A percentile compares a stretch with the other conserved stretches of the same genome.
Conservation (phyloP, 225 moss, liverwort and hornwort genomes). For the Physcomitrellopsis africana region DNA sequence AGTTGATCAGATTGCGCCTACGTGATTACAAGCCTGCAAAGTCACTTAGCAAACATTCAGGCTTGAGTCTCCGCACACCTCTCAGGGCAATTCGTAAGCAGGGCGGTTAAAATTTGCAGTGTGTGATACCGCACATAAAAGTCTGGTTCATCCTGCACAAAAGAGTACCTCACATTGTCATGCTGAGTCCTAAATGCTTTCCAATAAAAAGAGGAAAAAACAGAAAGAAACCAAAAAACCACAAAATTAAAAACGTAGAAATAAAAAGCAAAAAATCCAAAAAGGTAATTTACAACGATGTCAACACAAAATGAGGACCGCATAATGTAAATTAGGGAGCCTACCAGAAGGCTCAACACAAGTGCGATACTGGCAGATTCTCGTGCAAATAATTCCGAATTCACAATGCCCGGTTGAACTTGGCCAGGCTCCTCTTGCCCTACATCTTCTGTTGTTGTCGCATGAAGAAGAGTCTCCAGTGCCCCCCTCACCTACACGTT, state of each 20-base stretch:
- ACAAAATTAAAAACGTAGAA: too few species aligned
- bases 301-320: constrained; percentile 16
- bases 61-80: constrained; percentile 64
- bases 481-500: constrained; percentile 82
- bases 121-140: constrained; percentile 98
- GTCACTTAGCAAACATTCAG: not conserved
- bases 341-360: constrained; percentile 96
- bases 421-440: constrained; percentile 67
- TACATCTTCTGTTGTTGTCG: constrained; percentile 79
- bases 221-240: too few species aligned
- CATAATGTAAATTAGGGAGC: constrained; percentile 29
- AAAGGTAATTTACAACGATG: constrained; percentile 1
- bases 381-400: constrained; percentile 92
- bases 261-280: too few species aligned
- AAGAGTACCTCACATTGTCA: constrained; percentile 25
- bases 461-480: constrained; percentile 91
- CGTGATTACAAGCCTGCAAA: not conserved
- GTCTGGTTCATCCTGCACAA: constrained; percentile 86
- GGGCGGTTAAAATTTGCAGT: constrained; percentile 86
- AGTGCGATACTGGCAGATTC: constrained; percentile 87
- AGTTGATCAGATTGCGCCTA: constrained; percentile 3
- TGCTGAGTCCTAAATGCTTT: constrained; percentile 22
- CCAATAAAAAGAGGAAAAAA: not conserved
- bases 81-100: constrained; percentile 89
- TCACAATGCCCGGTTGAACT: constrained; percentile 81